Evolutionary conservation across 1,284 basidiomycete species (phyloP), one percentile per base, ranked within the genome.

Genomic region (Vanrija sp.): DNA sequence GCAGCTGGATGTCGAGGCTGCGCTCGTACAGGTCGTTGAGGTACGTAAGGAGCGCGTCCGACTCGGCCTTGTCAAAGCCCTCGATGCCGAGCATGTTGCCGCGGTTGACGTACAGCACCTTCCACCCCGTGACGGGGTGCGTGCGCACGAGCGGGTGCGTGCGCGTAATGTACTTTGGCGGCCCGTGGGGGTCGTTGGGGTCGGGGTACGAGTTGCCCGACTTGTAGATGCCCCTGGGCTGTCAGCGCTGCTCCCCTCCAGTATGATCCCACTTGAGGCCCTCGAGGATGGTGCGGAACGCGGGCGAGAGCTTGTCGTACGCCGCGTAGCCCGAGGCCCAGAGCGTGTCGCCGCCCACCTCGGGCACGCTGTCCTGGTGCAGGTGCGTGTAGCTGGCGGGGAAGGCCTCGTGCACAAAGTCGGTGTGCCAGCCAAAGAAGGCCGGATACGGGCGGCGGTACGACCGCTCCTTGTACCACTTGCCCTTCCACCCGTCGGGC

Each of bases 381-480:
- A 49, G 80, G 77, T 48, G 84, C 78, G 75, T 86, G 78, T 58
- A 85, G 67, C 79, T 78, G 64, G 87, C 84, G 54, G 84, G 87
- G 71, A 83, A 87, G 15, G 54, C 83, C 54, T 87, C 79, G 62
- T 88, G 86, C 2, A 87, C 85, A 44, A 88, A 80, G 65, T 78
- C 79, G 56, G 87, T 77, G 57, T 85, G 83, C 77, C 87, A 86
- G 60, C 86, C 82, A 47, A 84, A 84, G 76, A 56, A 57, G 20
- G 23, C 59, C 60, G 49, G n/a, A n/a, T 61, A 60, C n/a, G 60
- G 62, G 12, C 53, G 25, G 6, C 60, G 57, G 35, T 15, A 49
- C 3, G 25, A 41, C n/a, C 49, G 41, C 15, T 41, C 37, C 15
- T 35, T 24, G 4, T 20, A n/a, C 2, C 39, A 1, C 3, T 25